Conservation (phyloP, 805 yeast genomes). For the Ogataea ganodermae region DNA sequence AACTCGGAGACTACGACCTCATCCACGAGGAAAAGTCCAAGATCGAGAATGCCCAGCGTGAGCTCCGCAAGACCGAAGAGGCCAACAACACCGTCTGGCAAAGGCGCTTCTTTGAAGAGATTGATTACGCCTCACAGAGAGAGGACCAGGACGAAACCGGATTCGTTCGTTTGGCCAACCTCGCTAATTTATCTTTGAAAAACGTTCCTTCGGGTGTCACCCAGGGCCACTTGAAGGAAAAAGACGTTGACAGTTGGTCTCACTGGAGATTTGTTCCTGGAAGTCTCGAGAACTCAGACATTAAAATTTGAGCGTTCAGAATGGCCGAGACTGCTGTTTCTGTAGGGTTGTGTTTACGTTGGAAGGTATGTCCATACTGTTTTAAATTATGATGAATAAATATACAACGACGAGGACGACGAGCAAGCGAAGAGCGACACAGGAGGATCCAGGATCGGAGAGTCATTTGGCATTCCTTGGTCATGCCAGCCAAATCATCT, state of each 20-base stretch:
- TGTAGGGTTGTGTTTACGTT: too few relatives aligned
- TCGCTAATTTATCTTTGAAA: constrained; percentile 58
- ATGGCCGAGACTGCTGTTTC: not conserved
- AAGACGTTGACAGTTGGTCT: constrained; percentile 48
- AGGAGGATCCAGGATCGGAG: too few relatives aligned
- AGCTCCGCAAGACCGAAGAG: constrained; percentile 69
- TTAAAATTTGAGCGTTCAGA: constrained; percentile 38
- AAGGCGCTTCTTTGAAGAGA: constrained; percentile 75
- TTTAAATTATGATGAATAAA: not conserved
- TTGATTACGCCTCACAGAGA: constrained; percentile 38
- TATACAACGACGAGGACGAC: not conserved
- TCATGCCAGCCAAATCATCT: too few relatives aligned
- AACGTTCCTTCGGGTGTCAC: constrained; percentile 70
- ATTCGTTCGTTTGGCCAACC: constrained; percentile 43
- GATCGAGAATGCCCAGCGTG: constrained; percentile 86
- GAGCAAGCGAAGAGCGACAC: too few relatives aligned
- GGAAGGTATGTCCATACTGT: not conserved
- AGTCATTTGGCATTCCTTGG: not conserved
- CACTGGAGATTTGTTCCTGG: constrained; percentile 73
- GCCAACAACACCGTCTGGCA: constrained; percentile 70
- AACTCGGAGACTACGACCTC: constrained; percentile 68
- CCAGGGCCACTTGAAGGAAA: constrained; percentile 39
- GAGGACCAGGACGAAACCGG: constrained; percentile 38
- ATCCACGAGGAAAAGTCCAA: constrained; percentile 74
- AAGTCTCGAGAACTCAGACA: constrained; percentile 57